Base-by-base conservation (phyloP, 2,329 filamentous ascomycete genomes). In the Pseudogymnoascus sp. region DNA sequence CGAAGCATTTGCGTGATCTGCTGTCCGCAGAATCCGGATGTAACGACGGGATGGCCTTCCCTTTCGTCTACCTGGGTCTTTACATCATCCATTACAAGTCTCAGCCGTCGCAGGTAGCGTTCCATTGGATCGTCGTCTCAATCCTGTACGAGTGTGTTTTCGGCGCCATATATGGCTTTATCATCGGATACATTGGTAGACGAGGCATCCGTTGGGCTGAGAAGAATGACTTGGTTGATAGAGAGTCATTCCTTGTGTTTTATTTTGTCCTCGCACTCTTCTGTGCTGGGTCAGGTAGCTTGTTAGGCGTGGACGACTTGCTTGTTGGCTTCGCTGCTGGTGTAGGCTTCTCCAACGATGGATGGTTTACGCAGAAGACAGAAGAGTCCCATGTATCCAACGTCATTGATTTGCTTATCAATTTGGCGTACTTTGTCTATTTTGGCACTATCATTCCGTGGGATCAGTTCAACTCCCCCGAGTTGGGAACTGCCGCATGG, bases 1-100 rank as follows among this genome's bases (percentile, higher is more conserved):
- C 94, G 21, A 97, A 97, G 79, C 94, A 99, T 86, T 79, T 99
- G 77, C 85, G 94, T 80, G 94, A 99, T 76, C 73, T 99, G 60
- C 80, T 99, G 10, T 99, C 94, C 4, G 92, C 92, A 62, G 94
- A 99, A 76, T 99, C 94, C 6, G 94, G 94, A 31, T 99, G 94
- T 78, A 99, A 99, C 81, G 94, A 99, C 74, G 94, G 94, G 76
- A 99, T 99, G 94, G 94, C 94, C 1, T 99, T 99, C 72, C 94
- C 94, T 0, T 99, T 99, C 74, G 85, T 99, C 70, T 99, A 99
- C 73, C 81, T 99, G 31, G 87, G 90, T 0, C 79, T 97, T 31
- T 97, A 97, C 74, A 83, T 97, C 55, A 90, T 97, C 67, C 85
- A 88, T 67, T 96, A 93, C 73, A 80, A 87, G 65, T 85, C 85